Conservation (phyloP, 148 eudicot species). For the Mesembryanthemum crystallinum region DNA sequence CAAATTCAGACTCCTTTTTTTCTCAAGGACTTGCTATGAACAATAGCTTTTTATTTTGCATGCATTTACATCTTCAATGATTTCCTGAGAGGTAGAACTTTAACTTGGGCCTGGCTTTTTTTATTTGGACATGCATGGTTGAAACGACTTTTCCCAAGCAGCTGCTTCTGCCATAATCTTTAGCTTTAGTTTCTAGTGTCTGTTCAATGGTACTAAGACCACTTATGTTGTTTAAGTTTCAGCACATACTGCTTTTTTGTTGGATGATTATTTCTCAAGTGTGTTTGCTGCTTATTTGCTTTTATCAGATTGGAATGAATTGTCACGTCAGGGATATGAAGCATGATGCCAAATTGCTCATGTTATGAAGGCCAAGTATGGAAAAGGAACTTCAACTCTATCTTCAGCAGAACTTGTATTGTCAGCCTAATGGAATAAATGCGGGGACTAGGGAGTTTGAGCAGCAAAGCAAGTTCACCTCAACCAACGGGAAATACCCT, state of each 20-base stretch:
- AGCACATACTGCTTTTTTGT: background rate
- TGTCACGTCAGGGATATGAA: conserved; percentile 13
- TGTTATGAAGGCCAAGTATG: no score
- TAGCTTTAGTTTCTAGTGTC: background rate
- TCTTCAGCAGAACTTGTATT: background rate
- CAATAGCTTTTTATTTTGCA: no score
- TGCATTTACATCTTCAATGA: no score
- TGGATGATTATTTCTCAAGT: background rate
- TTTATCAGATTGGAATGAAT: background rate
- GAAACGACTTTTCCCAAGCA: no score
- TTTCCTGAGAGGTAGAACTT: no score
- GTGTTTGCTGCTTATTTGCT: background rate
- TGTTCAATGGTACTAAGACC: background rate
- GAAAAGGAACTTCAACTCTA: background rate
- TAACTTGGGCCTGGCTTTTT: no score
- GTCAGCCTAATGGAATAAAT: background rate
- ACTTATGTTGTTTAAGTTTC: no score
- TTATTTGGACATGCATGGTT: no score
- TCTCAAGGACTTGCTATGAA: no score
- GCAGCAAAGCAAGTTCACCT: background rate
- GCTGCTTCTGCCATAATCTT: no score
- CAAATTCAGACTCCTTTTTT: no score
- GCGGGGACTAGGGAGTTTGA: background rate
- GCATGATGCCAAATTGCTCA: background rate
- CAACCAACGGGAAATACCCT: background rate